Percentiles rank a stretch among this genome's conserved stretches.
These are phyloP conservation scores for Pseudophaeomoniella oleicola DNA, from an alignment of 2,329 filamentous ascomycete genomes.

Conservation along the genomic window DNA sequence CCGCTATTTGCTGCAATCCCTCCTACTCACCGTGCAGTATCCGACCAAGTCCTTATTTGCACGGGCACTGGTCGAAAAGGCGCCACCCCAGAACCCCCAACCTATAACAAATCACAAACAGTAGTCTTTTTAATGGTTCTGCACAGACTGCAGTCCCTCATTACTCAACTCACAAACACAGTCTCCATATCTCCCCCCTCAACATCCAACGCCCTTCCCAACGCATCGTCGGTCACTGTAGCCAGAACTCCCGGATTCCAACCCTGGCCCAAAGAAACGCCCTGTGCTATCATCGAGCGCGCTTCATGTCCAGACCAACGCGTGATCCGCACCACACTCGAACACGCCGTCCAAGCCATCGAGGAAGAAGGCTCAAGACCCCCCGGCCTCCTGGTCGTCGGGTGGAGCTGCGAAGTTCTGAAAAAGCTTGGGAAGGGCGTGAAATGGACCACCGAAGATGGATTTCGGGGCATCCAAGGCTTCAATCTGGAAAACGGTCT, in stretches of 20 bases:
- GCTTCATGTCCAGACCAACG: slow-evolving; percentile 90
- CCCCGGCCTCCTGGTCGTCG: slow-evolving; percentile 76
- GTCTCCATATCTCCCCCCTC: slow-evolving; percentile 10
- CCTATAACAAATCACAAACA: slow-evolving; percentile 61
- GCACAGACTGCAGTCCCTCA: slow-evolving; percentile 63
- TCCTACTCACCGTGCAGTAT: slow-evolving; percentile 73
- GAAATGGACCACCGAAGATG: slow-evolving; percentile 77
- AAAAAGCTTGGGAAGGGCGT: slow-evolving; percentile 37
- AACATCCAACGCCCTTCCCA: neutral
- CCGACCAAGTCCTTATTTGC: slow-evolving; percentile 89
- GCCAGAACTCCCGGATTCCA: slow-evolving; percentile 13
- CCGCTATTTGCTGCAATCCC: slow-evolving; percentile 82
- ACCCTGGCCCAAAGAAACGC: slow-evolving; percentile 60
- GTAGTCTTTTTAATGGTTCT: slow-evolving; percentile 93
- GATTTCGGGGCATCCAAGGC: slow-evolving; percentile 58
- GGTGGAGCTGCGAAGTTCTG: slow-evolving; percentile 67
- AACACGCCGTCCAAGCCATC: slow-evolving; percentile 65
- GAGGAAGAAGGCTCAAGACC: slow-evolving; percentile 81
- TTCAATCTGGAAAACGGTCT: slow-evolving; percentile 10
- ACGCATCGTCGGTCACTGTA: neutral
- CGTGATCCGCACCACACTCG: slow-evolving; percentile 75
- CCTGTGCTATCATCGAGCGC: slow-evolving; percentile 84
- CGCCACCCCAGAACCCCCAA: slow-evolving; percentile 63
- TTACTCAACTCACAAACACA: slow-evolving; percentile 48
- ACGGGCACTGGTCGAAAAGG: slow-evolving; percentile 92